A percentile compares a stretch with the other conserved stretches of the same genome.
Evolutionary conservation across 768 basidiomycete species (phyloP).

Genomic region (Pleurotus ostreatus): DNA sequence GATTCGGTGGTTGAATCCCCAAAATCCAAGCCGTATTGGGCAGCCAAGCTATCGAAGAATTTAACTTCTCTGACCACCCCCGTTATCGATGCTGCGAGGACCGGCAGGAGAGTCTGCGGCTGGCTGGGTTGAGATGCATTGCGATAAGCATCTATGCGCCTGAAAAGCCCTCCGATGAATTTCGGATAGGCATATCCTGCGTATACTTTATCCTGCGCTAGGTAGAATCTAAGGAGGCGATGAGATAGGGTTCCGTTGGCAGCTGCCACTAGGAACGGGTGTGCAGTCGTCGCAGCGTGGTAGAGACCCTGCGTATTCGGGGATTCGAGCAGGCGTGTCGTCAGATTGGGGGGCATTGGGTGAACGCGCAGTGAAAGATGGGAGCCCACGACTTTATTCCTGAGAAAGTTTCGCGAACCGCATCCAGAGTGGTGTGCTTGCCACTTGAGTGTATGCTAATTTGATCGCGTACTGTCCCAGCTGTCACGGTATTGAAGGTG

Average conservation of each 20-base stretch:
- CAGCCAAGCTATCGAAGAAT: constrained; percentile 57
- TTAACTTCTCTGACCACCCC: constrained; percentile 54
- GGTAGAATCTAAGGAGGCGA: constrained; percentile 52
- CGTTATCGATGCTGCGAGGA: constrained; percentile 32
- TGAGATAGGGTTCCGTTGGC: constrained; percentile 47
- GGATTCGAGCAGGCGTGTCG: background rate
- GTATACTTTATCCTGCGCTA: constrained; percentile 72
- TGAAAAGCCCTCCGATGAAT: constrained; percentile 64
- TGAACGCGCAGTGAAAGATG: background rate
- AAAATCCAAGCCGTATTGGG: constrained; percentile 40
- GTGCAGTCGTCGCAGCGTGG: constrained; percentile 38
- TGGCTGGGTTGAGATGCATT: constrained; percentile 38
- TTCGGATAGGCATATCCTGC: constrained; percentile 72
- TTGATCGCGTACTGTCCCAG: no score
- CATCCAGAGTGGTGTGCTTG: no score
- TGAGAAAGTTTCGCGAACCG: no score
- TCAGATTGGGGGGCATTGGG: background rate
- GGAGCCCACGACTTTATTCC: no score
- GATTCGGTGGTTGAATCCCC: constrained; percentile 48
- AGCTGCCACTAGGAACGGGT: constrained; percentile 58
- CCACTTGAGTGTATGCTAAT: no score
- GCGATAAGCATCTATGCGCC: constrained; percentile 49
- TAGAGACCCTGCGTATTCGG: constrained; percentile 32
- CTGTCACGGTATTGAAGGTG: no score
- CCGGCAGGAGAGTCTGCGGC: constrained; percentile 32